Percentiles rank a stretch among this genome's conserved stretches.
phyloP scores from a whole-genome alignment of 1,284 basidiomycete species.

The Coniophora puteana region DNA sequence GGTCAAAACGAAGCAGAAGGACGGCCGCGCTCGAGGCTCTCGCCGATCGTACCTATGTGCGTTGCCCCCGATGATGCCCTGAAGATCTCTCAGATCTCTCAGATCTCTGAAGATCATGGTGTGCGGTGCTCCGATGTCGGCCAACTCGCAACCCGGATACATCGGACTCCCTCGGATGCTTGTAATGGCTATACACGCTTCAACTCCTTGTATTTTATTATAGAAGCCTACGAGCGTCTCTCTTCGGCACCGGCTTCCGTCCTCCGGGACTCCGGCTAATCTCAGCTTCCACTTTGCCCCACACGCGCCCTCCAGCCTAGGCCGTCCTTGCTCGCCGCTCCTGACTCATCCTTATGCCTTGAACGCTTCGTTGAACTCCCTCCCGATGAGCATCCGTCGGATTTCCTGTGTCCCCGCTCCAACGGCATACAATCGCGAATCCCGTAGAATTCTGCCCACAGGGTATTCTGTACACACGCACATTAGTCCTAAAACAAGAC shows the following conservation, averaged over 20 bases:
- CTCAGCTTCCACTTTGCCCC: slow-evolving; percentile 1
- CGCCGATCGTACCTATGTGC: no score
- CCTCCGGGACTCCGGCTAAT: not conserved
- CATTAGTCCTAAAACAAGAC: not conserved
- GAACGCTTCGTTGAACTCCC: slow-evolving; percentile 83
- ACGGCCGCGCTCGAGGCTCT: no score
- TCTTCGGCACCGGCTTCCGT: not conserved
- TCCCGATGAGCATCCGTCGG: slow-evolving; percentile 84
- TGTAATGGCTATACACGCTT: not conserved
- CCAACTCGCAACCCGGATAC: no score
- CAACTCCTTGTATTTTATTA: not conserved
- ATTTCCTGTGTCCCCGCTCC: slow-evolving; percentile 93
- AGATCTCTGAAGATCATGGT: no score
- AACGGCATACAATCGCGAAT: slow-evolving; percentile 84
- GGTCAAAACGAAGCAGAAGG: no score
- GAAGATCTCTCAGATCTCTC: no score
- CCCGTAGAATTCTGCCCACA: slow-evolving; percentile 80
- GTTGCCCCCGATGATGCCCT: no score
- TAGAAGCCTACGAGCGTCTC: not conserved
- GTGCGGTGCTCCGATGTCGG: no score
- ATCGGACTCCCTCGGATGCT: not conserved
- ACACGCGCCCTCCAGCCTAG: not conserved
- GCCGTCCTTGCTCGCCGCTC: not conserved
- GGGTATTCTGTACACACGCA: slow-evolving; percentile 65
- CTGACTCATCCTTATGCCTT: slow-evolving; percentile 15